A percentile compares a stretch with the other conserved stretches of the same genome.
Conservation (phyloP, 2,329 filamentous ascomycete genomes). For the Aspergillaceae sp. region DNA sequence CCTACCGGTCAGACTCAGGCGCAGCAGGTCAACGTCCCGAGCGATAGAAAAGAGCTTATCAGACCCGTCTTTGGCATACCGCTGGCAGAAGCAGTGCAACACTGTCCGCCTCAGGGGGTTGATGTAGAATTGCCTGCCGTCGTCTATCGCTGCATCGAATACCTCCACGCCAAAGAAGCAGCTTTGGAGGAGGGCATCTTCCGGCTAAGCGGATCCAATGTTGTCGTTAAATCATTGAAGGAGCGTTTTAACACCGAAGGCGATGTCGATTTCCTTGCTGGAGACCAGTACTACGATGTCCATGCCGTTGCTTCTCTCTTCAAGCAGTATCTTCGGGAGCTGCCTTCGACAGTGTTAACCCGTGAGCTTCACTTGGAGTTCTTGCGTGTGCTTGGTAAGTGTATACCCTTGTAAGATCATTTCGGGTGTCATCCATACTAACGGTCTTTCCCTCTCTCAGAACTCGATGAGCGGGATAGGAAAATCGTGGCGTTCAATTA, state of each 20-base stretch:
- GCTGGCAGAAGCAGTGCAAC: conserved; percentile 76
- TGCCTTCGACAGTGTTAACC: conserved; percentile 85
- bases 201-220: conserved; percentile 90
- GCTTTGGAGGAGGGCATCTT: conserved; percentile 89
- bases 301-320: conserved; percentile 90
- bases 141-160: conserved; percentile 91
- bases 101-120: conserved; percentile 62
- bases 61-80: conserved; percentile 77
- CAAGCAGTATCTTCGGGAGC: conserved; percentile 86
- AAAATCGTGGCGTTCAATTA: conserved; percentile 69
- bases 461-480: conserved; percentile 63
- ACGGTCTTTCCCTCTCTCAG: conserved; percentile 29
- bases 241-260: conserved; percentile 92
- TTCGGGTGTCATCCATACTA: conserved; percentile 1
- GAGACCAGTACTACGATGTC: conserved; percentile 79
- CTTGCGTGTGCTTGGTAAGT: conserved; percentile 60
- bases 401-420: not conserved
- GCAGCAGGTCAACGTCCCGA: conserved; percentile 38
- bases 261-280: conserved; percentile 76
- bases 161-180: conserved; percentile 74
- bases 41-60: conserved; percentile 45
- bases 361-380: conserved; percentile 86
- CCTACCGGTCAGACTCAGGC: conserved; percentile 38
- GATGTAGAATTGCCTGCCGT: conserved; percentile 77
- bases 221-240: conserved; percentile 80